These are phyloP conservation scores for Tetracentron sinense DNA, from an alignment of 164 flowering plant genomes.

Conservation along the genomic window DNA sequence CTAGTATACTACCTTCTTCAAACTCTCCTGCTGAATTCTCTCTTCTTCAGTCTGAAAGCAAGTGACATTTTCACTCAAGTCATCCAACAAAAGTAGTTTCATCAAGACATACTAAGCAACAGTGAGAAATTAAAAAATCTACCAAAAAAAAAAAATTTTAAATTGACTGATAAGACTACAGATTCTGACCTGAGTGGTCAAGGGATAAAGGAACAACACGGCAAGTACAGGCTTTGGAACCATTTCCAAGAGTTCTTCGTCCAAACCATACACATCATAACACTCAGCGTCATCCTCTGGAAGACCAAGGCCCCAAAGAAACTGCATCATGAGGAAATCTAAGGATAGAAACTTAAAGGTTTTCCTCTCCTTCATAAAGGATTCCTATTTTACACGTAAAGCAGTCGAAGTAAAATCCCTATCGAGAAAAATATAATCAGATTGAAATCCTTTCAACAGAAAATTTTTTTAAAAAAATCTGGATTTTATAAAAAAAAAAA, in stretches of 20 bases:
- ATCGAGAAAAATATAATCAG: too few species aligned
- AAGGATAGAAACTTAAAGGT: neutral
- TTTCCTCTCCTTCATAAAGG: neutral
- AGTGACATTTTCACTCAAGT: slow-evolving; percentile 7
- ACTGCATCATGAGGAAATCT: slow-evolving; percentile 41
- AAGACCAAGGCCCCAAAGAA: slow-evolving; percentile 91
- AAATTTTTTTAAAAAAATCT: too few species aligned
- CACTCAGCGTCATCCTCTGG: slow-evolving; percentile 73
- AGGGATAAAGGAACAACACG: slow-evolving; percentile 77
- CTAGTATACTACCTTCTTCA: slow-evolving; percentile 34
- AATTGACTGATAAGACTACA: neutral
- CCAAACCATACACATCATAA: slow-evolving; percentile 89
- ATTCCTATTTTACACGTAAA: neutral
- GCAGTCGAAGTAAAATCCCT: neutral
- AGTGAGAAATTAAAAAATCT: neutral
- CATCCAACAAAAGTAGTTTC: neutral
- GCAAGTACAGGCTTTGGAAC: slow-evolving; percentile 95
- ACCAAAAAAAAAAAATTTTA: neutral
- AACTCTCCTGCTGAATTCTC: slow-evolving; percentile 41
- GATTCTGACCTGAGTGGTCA: slow-evolving; percentile 57
- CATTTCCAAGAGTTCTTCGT: slow-evolving; percentile 88
- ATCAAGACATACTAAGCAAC: neutral
- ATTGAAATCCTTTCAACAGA: too few species aligned
- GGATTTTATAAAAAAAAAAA: too few species aligned
- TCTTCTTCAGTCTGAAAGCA: slow-evolving; percentile 70